A percentile compares a stretch with the other conserved stretches of the same genome.
phyloP scores from a whole-genome alignment of 2,329 filamentous ascomycete genomes.

The Trichoderma citrinoviride region DNA sequence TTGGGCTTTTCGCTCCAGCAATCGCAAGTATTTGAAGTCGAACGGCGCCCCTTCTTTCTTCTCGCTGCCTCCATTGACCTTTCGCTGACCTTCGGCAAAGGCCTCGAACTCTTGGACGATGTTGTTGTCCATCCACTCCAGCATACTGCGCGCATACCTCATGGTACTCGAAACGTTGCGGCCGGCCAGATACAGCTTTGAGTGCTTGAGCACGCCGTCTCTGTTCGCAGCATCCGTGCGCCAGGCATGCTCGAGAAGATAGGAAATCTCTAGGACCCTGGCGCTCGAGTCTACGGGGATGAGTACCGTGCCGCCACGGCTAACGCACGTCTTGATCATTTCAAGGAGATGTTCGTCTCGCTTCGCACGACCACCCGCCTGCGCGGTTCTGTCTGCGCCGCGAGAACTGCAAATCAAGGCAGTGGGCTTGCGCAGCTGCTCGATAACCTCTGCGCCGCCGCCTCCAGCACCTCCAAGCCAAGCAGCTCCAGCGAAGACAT shows the following conservation, averaged over 20 bases:
- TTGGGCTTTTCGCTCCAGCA: conserved; percentile 79
- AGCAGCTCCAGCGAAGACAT: conserved; percentile 87
- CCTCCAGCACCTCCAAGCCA: conserved; percentile 83
- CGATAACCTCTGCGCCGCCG: conserved; percentile 85
- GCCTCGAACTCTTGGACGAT: conserved; percentile 91
- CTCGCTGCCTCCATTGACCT: conserved; percentile 45
- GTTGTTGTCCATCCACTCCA: conserved; percentile 98
- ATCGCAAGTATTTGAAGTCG: conserved; percentile 80
- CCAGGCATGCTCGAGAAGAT: conserved; percentile 91
- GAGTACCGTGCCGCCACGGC: conserved; percentile 82
- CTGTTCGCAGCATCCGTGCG: conserved; percentile 58
- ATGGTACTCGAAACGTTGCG: conserved; percentile 85
- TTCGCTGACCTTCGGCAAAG: conserved; percentile 53
- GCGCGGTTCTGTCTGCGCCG: conserved; percentile 68
- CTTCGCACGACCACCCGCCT: conserved; percentile 70
- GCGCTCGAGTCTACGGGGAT: conserved; percentile 95
- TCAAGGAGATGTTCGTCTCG: conserved; percentile 83
- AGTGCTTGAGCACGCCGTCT: conserved; percentile 50
- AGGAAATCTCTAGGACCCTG: conserved; percentile 87
- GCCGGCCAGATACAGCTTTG: conserved; percentile 77
- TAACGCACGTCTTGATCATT: conserved; percentile 74
- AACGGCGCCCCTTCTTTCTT: conserved; percentile 71
- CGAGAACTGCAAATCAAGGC: conserved; percentile 89
- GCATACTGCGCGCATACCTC: conserved; percentile 87
- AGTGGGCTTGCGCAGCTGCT: conserved; percentile 88